Percentiles rank a stretch among this genome's conserved stretches.
phyloP scores from a whole-genome alignment of 2,329 filamentous ascomycete species.

The Grosmannia huntii region DNA sequence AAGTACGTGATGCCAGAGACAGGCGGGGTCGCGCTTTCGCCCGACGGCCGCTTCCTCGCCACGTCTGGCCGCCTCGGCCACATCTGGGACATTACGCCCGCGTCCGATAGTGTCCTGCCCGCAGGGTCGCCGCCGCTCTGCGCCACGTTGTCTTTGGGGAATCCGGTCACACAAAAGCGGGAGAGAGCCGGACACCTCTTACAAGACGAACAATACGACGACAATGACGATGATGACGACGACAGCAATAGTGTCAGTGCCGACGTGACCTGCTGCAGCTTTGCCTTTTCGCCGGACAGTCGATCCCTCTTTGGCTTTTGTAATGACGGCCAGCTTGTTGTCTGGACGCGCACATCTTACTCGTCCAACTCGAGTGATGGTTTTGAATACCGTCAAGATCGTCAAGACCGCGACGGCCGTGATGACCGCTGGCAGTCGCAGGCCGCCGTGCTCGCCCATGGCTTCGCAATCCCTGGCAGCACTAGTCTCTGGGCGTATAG shows the following conservation, averaged over 20 bases:
- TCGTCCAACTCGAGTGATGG: background rate
- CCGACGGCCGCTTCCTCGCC: background rate
- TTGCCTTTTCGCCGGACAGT: constrained; percentile 2
- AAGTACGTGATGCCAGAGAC: background rate
- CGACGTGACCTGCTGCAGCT: background rate
- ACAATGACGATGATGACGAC: background rate
- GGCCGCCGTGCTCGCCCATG: background rate
- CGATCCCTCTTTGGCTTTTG: constrained; percentile 1
- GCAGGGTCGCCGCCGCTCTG: background rate
- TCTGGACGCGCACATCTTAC: background rate
- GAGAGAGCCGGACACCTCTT: background rate
- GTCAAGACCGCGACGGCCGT: background rate
- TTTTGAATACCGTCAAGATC: background rate
- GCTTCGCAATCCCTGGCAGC: background rate
- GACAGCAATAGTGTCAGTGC: background rate
- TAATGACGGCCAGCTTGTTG: background rate
- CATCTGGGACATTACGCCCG: background rate
- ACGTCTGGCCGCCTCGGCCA: background rate
- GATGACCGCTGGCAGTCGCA: background rate
- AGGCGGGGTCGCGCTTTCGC: background rate
- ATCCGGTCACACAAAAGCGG: background rate
- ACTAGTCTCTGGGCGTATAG: background rate
- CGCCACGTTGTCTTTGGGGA: background rate
- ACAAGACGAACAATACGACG: background rate
- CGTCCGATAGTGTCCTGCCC: background rate